Percentiles rank a stretch among this genome's conserved stretches.
Conservation (phyloP, 2,329 filamentous ascomycete species). For the Chrysoporthe deuterocubensis region DNA sequence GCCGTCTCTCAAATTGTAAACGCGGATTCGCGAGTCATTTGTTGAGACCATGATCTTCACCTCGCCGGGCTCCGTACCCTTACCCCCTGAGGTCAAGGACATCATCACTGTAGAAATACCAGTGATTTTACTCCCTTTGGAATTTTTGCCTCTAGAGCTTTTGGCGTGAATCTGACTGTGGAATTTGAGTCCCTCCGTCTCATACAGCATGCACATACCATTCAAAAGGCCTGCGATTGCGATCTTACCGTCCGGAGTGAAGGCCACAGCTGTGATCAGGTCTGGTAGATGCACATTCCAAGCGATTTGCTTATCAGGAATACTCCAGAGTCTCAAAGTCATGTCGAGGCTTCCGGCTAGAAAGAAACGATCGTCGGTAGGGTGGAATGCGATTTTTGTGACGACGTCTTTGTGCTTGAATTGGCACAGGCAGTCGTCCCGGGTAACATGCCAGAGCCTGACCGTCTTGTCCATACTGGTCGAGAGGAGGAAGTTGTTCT, state of each 20-base stretch:
- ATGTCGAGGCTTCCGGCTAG: slow-evolving; percentile 90
- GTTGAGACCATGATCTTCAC: slow-evolving; percentile 88
- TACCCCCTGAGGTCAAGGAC: slow-evolving; percentile 45
- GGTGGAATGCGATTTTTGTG: slow-evolving; percentile 92
- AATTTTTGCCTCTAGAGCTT: slow-evolving; percentile 88
- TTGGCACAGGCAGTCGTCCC: slow-evolving; percentile 84
- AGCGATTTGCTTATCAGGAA: slow-evolving; percentile 92
- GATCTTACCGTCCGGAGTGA: slow-evolving; percentile 88
- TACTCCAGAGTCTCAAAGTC: slow-evolving; percentile 91
- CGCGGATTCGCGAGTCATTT: slow-evolving; percentile 88
- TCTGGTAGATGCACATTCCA: slow-evolving; percentile 78
- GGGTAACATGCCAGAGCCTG: slow-evolving; percentile 86
- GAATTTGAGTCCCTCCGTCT: slow-evolving; percentile 86
- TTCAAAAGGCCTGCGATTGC: slow-evolving; percentile 87
- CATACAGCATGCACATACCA: slow-evolving; percentile 86
- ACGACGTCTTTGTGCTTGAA: slow-evolving; percentile 97
- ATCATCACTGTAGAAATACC: slow-evolving; percentile 78
- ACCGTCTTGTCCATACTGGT: slow-evolving; percentile 99
- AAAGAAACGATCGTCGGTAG: slow-evolving; percentile 94
- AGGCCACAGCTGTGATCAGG: slow-evolving; percentile 91
- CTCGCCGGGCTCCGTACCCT: slow-evolving; percentile 56
- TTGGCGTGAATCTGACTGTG: slow-evolving; percentile 90
- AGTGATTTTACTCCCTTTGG: slow-evolving; percentile 96
- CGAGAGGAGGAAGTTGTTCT: slow-evolving; percentile 95
- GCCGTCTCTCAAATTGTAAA: slow-evolving; percentile 88